Conservation (phyloP, 2,329 filamentous ascomycete species). For the Amauroascus verrucosus region DNA sequence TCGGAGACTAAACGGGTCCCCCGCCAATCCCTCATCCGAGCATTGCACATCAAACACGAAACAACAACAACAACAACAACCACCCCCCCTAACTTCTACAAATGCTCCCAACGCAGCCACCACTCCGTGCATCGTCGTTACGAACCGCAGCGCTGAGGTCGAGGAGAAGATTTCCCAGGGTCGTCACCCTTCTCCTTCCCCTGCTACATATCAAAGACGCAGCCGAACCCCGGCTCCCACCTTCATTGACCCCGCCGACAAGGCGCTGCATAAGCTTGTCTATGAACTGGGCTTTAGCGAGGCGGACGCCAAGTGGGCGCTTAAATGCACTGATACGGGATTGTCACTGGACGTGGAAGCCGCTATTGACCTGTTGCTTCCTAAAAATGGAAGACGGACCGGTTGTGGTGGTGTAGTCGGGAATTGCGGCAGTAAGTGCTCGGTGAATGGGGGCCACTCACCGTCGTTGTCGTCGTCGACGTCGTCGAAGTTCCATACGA, state of each 20-base stretch:
- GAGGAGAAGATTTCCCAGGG: slow-evolving; percentile 18
- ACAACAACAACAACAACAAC: too few species aligned
- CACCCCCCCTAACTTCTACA: background rate
- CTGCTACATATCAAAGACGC: slow-evolving; percentile 17
- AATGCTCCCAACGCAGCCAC: slow-evolving; percentile 3
- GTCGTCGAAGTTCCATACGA: background rate
- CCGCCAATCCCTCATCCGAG: background rate
- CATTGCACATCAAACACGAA: background rate
- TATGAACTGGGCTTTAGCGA: slow-evolving; percentile 49
- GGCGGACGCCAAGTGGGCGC: slow-evolving; percentile 46
- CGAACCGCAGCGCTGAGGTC: slow-evolving; percentile 13
- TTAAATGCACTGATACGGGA: slow-evolving; percentile 50
- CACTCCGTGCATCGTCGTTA: slow-evolving; percentile 6
- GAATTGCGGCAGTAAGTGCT: slow-evolving; percentile 9
- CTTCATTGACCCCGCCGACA: slow-evolving; percentile 45
- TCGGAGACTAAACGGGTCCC: slow-evolving; percentile 24
- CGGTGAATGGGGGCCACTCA: background rate
- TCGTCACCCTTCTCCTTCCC: slow-evolving; percentile 17
- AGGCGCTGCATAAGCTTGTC: slow-evolving; percentile 48
- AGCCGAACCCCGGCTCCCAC: slow-evolving; percentile 22
- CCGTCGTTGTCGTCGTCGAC: background rate
- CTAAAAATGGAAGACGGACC: slow-evolving; percentile 19
- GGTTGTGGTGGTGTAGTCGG: slow-evolving; percentile 11
- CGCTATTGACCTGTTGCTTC: slow-evolving; percentile 47
- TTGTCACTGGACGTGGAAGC: slow-evolving; percentile 49